Conservation (phyloP, 106 monocot genomes). For the Iris macrosiphon region DNA sequence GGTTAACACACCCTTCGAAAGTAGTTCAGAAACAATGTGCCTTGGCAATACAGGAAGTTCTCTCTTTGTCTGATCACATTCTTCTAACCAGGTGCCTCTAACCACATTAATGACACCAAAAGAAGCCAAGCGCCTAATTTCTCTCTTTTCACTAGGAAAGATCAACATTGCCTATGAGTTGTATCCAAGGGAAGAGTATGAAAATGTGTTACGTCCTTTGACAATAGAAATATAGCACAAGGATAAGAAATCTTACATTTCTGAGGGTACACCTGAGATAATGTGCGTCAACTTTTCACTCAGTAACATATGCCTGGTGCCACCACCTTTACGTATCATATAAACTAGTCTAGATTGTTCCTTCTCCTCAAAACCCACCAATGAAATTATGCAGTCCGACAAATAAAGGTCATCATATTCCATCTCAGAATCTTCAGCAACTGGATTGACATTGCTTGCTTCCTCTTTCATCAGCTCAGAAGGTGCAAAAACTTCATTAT, state of each 20-base stretch:
- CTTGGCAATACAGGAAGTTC: slow-evolving; percentile 65
- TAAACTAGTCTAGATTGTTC: slow-evolving; percentile 44
- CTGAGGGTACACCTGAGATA: slow-evolving; percentile 78
- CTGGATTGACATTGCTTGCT: slow-evolving; percentile 19
- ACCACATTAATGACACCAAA: slow-evolving; percentile 84
- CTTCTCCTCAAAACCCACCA: slow-evolving; percentile 72
- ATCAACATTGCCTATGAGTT: not conserved
- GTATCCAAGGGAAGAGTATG: not conserved
- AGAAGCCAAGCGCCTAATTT: slow-evolving; percentile 71
- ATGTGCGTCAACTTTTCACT: slow-evolving; percentile 91
- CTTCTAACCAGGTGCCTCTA: slow-evolving; percentile 76
- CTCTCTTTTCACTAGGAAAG: slow-evolving; percentile 73
- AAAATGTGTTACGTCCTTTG: not conserved
- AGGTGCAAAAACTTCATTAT: slow-evolving; percentile 11
- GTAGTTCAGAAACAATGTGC: slow-evolving; percentile 47
- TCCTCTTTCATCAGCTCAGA: slow-evolving; percentile 24
- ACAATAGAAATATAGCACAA: slow-evolving; percentile 1
- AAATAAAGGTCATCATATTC: slow-evolving; percentile 85
- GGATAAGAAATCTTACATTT: slow-evolving; percentile 44
- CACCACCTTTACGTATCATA: slow-evolving; percentile 89
- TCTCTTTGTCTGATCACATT: slow-evolving; percentile 68
- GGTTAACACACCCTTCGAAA: slow-evolving; percentile 54
- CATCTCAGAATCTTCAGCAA: slow-evolving; percentile 85
- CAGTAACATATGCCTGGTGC: slow-evolving; percentile 59
- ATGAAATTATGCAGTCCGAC: slow-evolving; percentile 64